Evolutionary conservation across 2,329 filamentous ascomycete genomes (phyloP), one percentile per base, ranked within the genome.

Genomic region (Calonectria ilicicola): DNA sequence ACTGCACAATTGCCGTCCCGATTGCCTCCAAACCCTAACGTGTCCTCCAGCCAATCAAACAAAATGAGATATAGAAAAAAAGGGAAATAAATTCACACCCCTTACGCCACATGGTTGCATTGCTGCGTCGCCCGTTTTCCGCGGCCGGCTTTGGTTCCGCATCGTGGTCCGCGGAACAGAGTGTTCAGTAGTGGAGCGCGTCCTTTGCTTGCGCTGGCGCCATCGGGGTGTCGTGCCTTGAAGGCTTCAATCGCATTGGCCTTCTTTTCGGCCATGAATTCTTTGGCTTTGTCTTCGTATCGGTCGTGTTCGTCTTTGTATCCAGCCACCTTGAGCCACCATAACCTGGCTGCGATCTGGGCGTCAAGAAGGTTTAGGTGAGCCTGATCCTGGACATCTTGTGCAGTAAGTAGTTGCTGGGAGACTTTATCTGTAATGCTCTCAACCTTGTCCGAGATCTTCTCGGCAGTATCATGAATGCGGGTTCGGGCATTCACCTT

Each of bases 311-410:
- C 87, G 19, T 86, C 84, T 3, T 77, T 80, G 76, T 86, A 88
- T 23, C 89, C 88, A 64, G 86, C 88, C 38, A 90, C 63, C 79
- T 86, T 88, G 63, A 92, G 82, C 89, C 89, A 92, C 83, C 87
- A 85, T 38, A 91, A 84, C 80, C 87, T 90, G 17, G 90, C 90
- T 51, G 83, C 84, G 29, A 92, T 83, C 78, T 91, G 90, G 17
- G 90, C 88, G 46, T 85, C 85, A 32, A 91, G 81, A 12, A 92
- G 75, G 1, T 83, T 81, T 6, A 90, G 80, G 29, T 86, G 81
- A 2, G 88, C 75, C 53, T 86, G 85, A 9, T 86, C 81, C 63
- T 85, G 81, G 2, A 84, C 73, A 4, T 82, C 79, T 38, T 78
- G 74, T 9, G 79, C 65, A 9, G 73, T 69, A 17, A 74, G 66